These are phyloP conservation scores for Cicer cuneatum DNA, from an alignment of 306 rosid species.

Conservation along the genomic window DNA sequence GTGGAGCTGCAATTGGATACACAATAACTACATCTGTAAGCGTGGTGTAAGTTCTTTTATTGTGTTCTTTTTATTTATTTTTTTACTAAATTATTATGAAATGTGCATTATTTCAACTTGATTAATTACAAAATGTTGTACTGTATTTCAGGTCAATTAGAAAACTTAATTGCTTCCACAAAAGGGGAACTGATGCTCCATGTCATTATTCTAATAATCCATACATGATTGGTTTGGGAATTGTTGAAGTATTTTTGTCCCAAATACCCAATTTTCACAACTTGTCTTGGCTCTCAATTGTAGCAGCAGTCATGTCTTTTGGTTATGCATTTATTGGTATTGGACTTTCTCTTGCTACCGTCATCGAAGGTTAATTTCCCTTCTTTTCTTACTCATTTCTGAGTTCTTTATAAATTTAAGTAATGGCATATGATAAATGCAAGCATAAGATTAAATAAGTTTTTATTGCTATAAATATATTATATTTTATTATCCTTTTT, in stretches of 20 bases:
- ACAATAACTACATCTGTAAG: conserved; percentile 41
- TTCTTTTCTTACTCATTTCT: background rate
- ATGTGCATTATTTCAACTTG: background rate
- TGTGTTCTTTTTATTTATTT: background rate
- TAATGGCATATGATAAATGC: too few species aligned
- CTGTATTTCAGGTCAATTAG: conserved; percentile 56
- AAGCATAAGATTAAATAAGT: too few species aligned
- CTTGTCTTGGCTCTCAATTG: conserved; percentile 56
- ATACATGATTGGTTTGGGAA: conserved; percentile 62
- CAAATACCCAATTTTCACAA: conserved; percentile 64
- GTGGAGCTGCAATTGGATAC: conserved; percentile 42
- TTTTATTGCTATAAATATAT: too few species aligned
- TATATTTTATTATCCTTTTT: too few species aligned
- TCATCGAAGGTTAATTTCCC: conserved; percentile 46
- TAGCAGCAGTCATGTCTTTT: conserved; percentile 62
- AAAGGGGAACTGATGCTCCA: conserved; percentile 27
- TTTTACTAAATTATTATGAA: background rate
- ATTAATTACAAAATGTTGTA: background rate
- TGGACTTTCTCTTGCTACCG: conserved; percentile 59
- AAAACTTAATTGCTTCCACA: conserved; percentile 55
- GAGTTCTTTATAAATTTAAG: background rate
- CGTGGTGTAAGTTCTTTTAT: conserved; percentile 38
- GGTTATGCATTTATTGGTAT: conserved; percentile 62
- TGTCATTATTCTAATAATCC: conserved; percentile 62
- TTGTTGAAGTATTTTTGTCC: conserved; percentile 57